Conservation (phyloP, 768 basidiomycete species). For the Termitomyces sp. region DNA sequence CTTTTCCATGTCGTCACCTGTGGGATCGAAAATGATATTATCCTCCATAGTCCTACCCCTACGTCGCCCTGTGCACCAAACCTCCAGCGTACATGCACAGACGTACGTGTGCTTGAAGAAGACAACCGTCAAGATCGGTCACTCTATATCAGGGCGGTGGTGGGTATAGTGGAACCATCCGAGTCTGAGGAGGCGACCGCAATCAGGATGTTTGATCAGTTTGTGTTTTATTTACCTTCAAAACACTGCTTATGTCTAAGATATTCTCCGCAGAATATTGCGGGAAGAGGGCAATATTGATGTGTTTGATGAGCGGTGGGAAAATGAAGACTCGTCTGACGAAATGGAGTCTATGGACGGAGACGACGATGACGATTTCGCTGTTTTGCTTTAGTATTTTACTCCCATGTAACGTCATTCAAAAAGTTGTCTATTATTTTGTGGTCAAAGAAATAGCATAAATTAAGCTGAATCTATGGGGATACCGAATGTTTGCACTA, state of each 20-base stretch:
- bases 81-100: constrained; percentile 39
- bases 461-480: background rate
- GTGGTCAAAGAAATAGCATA: background rate
- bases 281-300: constrained; percentile 52
- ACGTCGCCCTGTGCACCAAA: constrained; percentile 45
- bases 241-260: background rate
- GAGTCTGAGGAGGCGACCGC: constrained; percentile 40
- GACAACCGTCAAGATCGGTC: constrained; percentile 26
- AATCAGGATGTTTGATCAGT: constrained; percentile 73
- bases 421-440: background rate
- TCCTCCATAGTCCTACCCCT: constrained; percentile 63
- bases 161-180: constrained; percentile 19
- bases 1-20: constrained; percentile 62
- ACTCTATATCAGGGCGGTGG: constrained; percentile 31
- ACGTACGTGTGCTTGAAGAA: constrained; percentile 40
- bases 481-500: constrained; percentile 25
- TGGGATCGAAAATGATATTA: constrained; percentile 67
- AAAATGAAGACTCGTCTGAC: constrained; percentile 20
- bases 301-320: constrained; percentile 45
- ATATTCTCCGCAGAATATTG: constrained; percentile 39
- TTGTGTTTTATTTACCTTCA: constrained; percentile 2
- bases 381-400: background rate
- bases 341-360: constrained; percentile 19
- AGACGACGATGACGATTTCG: constrained; percentile 9
- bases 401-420: background rate